phyloP scores from a whole-genome alignment of 192 early-diverging fungal species.

The Mortierella alpina region DNA sequence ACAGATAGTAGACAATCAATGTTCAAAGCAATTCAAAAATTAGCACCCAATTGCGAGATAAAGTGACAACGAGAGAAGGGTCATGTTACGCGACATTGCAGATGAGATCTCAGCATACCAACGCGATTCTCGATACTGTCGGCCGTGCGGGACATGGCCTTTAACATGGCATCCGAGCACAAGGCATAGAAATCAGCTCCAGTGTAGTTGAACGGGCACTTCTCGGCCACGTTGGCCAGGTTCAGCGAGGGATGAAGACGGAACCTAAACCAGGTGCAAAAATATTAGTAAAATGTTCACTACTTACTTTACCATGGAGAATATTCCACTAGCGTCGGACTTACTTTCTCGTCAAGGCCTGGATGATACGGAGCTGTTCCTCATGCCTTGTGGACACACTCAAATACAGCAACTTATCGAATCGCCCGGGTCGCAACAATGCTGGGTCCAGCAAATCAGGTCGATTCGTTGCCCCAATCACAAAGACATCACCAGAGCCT shows the following conservation, averaged over 20 bases:
- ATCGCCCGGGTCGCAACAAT: slow-evolving; percentile 93
- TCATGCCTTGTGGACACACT: slow-evolving; percentile 94
- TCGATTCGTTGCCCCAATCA: slow-evolving; percentile 98
- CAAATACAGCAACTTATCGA: slow-evolving; percentile 97
- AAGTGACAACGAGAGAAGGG: neutral
- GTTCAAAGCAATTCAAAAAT: too few species aligned
- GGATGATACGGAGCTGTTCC: slow-evolving; percentile 86
- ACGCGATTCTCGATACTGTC: slow-evolving; percentile 70
- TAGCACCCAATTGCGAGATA: neutral
- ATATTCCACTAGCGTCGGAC: neutral
- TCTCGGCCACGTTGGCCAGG: slow-evolving; percentile 78
- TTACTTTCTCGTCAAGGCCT: slow-evolving; percentile 94
- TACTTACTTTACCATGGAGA: neutral
- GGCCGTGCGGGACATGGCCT: slow-evolving; percentile 93
- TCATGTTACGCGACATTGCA: neutral
- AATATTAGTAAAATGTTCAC: slow-evolving; percentile 2
- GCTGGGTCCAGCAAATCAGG: slow-evolving; percentile 97
- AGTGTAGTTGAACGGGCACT: slow-evolving; percentile 92
- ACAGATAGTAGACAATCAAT: neutral
- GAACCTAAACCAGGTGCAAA: slow-evolving; percentile 66
- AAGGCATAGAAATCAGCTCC: slow-evolving; percentile 99
- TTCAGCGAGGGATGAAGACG: slow-evolving; percentile 83
- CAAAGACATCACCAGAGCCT: slow-evolving; percentile 87
- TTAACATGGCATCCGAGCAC: slow-evolving; percentile 96
- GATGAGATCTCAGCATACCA: slow-evolving; percentile 14